Percentiles rank a stretch among this genome's conserved stretches.
Evolutionary conservation across 768 basidiomycete genomes (phyloP).

Genomic region (Tulasnella sp.): DNA sequence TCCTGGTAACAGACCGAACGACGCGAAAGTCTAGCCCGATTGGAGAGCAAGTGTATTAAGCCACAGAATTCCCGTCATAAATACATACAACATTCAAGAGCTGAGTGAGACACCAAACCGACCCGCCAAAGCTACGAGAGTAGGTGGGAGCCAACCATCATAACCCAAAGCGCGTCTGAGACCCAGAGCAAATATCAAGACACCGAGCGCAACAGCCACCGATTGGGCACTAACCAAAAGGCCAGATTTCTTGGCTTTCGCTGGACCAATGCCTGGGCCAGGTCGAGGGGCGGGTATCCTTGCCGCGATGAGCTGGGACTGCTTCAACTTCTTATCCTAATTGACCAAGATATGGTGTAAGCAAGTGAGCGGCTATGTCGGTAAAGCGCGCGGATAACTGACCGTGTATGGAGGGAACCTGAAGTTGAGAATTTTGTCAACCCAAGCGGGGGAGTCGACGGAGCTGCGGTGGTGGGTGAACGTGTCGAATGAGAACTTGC

Average conservation of each 20-base stretch:
- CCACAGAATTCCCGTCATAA: too few relatives aligned
- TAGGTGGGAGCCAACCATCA: neutral
- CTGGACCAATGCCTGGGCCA: conserved; percentile 3
- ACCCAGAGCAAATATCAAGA: neutral
- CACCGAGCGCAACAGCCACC: neutral
- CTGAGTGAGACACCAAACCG: neutral
- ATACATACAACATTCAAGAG: neutral
- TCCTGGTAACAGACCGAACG: too few relatives aligned
- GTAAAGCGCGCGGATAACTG: neutral
- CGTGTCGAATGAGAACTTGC: conserved; percentile 64
- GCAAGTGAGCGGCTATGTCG: neutral
- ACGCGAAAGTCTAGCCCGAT: too few relatives aligned
- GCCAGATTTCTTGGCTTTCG: neutral
- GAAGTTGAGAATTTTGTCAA: conserved; percentile 37
- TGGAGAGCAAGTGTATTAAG: too few relatives aligned
- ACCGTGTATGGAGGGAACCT: conserved; percentile 43
- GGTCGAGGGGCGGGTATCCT: conserved; percentile 7
- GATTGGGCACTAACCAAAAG: neutral
- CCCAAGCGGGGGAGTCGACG: conserved; percentile 43
- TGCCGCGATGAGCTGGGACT: neutral
- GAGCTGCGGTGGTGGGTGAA: conserved; percentile 72
- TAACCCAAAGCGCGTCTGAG: neutral
- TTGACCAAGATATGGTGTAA: neutral
- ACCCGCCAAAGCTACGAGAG: neutral
- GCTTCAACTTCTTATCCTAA: conserved; percentile 2